phyloP scores from a whole-genome alignment of 768 basidiomycete species.

The Coprinellus micaceus region DNA sequence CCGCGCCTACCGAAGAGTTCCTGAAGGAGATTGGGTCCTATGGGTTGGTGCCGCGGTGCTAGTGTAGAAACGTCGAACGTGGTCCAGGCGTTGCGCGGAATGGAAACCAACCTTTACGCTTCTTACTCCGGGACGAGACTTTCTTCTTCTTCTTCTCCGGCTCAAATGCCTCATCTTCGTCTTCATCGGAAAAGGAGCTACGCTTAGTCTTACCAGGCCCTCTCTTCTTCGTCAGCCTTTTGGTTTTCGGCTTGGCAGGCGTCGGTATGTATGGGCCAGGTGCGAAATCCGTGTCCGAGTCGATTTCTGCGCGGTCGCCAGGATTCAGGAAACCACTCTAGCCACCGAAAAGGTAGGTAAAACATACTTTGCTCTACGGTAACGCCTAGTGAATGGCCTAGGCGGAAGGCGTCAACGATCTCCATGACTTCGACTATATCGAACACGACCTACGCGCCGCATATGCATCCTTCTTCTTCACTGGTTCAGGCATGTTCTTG shows the following conservation, averaged over 20 bases:
- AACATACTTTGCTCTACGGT: slow-evolving; percentile 34
- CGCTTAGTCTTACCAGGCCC: slow-evolving; percentile 5
- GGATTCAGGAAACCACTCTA: too few species aligned
- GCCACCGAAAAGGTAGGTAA: background rate
- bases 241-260: slow-evolving; percentile 7
- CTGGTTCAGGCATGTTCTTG: background rate
- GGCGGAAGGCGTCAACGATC: slow-evolving; percentile 4
- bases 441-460: slow-evolving; percentile 22
- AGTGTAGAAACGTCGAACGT: too few species aligned
- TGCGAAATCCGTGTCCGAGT: slow-evolving; percentile 50
- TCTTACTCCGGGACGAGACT: background rate
- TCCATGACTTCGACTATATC: background rate
- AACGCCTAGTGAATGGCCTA: slow-evolving; percentile 32
- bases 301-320: slow-evolving; percentile 28
- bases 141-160: background rate
- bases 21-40: slow-evolving; percentile 40
- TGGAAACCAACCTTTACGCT: background rate
- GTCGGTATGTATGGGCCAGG: slow-evolving; percentile 34
- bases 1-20: slow-evolving; percentile 45
- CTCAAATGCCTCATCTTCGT: background rate
- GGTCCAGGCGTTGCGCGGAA: too few species aligned
- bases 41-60: too few species aligned
- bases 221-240: slow-evolving; percentile 9
- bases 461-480: slow-evolving; percentile 16
- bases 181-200: background rate